A percentile compares a stretch with the other conserved stretches of the same genome.
Conservation (phyloP, 2,329 filamentous ascomycete species). For the Alternaria infectoria region DNA sequence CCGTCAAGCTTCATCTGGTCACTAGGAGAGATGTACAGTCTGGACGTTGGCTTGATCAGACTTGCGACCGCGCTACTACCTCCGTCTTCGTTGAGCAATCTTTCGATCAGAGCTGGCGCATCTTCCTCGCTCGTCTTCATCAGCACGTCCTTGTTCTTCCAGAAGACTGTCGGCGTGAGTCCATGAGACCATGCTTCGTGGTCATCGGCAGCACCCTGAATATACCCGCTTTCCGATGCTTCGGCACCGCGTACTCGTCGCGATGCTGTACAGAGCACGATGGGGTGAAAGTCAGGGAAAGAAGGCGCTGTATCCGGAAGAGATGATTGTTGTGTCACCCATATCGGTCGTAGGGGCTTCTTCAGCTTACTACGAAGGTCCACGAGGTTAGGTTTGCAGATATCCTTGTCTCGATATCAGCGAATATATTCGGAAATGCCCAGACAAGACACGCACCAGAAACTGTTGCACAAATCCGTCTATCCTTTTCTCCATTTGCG, state of each 20-base stretch:
- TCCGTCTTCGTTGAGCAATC: conserved; percentile 43
- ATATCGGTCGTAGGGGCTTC: conserved; percentile 78
- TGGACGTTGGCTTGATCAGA: conserved; percentile 50
- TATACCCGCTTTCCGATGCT: conserved; percentile 75
- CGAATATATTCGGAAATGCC: neutral
- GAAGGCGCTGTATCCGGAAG: conserved; percentile 54
- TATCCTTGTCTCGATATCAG: conserved; percentile 46
- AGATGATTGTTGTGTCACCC: conserved; percentile 74
- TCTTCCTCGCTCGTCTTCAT: conserved; percentile 71
- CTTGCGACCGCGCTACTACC: conserved; percentile 37
- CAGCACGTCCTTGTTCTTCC: conserved; percentile 69
- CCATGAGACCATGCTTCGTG: conserved; percentile 90
- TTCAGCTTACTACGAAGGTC: conserved; percentile 62
- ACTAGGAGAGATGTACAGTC: conserved; percentile 50
- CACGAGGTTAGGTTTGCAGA: conserved; percentile 65
- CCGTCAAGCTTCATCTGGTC: conserved; percentile 45
- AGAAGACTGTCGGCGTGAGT: conserved; percentile 80
- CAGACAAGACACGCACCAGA: conserved; percentile 41
- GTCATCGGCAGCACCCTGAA: conserved; percentile 95
- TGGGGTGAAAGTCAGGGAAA: conserved; percentile 68
- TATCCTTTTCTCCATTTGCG: conserved; percentile 75
- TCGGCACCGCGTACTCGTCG: conserved; percentile 72
- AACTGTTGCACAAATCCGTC: conserved; percentile 60
- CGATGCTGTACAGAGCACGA: conserved; percentile 88
- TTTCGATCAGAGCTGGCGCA: conserved; percentile 59